Evolutionary conservation across 805 yeast species (phyloP), one percentile per base, ranked within the genome.

Genomic region (Kodamaea laetipori): DNA sequence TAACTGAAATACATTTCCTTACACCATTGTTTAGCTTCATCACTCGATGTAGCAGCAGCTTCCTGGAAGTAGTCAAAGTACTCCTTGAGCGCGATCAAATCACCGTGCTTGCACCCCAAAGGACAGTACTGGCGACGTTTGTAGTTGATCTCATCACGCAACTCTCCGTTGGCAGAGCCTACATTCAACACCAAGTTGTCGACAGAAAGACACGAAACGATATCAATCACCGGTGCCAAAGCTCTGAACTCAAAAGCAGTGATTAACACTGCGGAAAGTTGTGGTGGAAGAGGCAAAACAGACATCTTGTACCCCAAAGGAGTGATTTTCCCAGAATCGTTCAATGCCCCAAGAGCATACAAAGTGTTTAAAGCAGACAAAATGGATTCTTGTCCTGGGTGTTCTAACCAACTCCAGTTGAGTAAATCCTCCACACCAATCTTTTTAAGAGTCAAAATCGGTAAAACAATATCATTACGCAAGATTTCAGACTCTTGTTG

Each of bases 401-500:
- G 78, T 59, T 92, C 96, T 33, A 94, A 71, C 98, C 99, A 94
- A 15, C 86, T 73, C 90, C 97, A 94, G 46, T 81, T 78, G 37
- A 89, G 64, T 28, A 94, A 78, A 64, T 94, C 95, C 42, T 85
- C 81, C 6, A 92, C 87, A 3, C 92, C 90, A 37, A 88, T 77
- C 46, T 81, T 80, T 60, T 94, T 94, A 48, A 94, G 69, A 71
- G 92, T 84, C 52, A 94, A 66, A 1, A 92, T 79, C 0, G 98
- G 95, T 4, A 86, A 79, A 0, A 94, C 77, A 24, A 94, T 83
- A 54, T 90, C 96, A 37, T 89, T 82, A 53, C 98, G 76, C 44
- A 85, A 71, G 50, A 94, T 92, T 62, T 94, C 99, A 0, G 99
- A 92, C 56, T 92, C 98, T 4, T 96, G 92, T 57, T 89, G 94